phyloP scores from a whole-genome alignment of 2,329 filamentous ascomycete species.

The Aspergillus amoenus region DNA sequence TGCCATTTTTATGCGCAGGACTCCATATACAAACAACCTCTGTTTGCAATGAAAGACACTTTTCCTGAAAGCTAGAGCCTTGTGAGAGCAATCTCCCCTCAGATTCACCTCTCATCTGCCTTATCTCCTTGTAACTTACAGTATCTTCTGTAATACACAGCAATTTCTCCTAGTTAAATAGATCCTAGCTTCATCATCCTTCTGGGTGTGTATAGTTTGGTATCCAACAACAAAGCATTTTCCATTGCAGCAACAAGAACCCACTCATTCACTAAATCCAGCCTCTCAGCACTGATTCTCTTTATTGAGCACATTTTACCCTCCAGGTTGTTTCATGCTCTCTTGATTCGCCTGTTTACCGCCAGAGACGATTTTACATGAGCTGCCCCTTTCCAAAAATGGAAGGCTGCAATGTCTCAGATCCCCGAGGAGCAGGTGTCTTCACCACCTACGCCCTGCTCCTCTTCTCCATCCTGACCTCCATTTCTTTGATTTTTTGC shows the following conservation, averaged over 20 bases:
- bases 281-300: not conserved
- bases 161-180: too few species aligned
- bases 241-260: not conserved
- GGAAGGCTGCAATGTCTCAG: slow-evolving; percentile 12
- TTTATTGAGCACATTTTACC: not conserved
- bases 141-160: too few species aligned
- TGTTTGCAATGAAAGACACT: not conserved
- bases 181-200: too few species aligned
- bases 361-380: not conserved
- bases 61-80: not conserved
- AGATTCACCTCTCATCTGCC: not conserved
- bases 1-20: not conserved
- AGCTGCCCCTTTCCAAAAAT: slow-evolving; percentile 15
- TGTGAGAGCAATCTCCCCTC: not conserved
- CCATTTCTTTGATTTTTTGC: slow-evolving; percentile 1
- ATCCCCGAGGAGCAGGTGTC: not conserved
- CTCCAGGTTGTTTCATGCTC: not conserved
- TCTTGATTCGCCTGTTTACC: not conserved
- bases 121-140: not conserved
- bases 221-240: not conserved
- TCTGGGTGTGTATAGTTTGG: too few species aligned
- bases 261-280: not conserved
- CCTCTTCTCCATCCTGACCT: not conserved
- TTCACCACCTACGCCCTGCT: not conserved
- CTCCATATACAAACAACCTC: not conserved